phyloP scores from a whole-genome alignment of 345 rosid genomes.

The Luvunga scandens region DNA sequence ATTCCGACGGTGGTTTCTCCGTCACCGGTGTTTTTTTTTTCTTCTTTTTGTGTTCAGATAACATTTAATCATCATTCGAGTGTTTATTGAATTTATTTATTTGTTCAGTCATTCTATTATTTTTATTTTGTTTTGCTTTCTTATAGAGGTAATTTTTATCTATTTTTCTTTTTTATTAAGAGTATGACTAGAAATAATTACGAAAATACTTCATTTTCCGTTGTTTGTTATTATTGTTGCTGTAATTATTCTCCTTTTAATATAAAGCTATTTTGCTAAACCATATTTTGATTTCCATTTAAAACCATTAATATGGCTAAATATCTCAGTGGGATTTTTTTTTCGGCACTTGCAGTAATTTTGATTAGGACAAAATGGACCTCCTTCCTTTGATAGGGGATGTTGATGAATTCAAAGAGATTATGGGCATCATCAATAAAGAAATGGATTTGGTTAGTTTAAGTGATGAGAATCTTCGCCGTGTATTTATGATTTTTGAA shows the following conservation, averaged over 20 bases:
- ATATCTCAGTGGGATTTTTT: neutral
- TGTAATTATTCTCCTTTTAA: neutral
- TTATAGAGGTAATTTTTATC: too few relatives aligned
- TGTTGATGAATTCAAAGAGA: conserved; percentile 11
- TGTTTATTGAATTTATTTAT: neutral
- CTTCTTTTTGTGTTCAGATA: neutral
- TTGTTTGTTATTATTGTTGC: neutral
- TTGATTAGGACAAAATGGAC: neutral
- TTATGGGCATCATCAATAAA: conserved; percentile 9
- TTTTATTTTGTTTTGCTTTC: neutral
- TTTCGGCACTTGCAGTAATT: neutral
- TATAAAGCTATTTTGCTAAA: neutral
- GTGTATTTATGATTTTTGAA: neutral
- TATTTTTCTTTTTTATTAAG: too few relatives aligned
- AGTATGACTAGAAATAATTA: neutral
- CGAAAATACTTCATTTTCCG: neutral
- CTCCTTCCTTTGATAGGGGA: neutral
- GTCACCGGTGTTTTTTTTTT: neutral
- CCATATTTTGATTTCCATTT: too few relatives aligned
- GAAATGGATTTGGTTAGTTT: conserved; percentile 11
- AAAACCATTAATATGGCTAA: too few relatives aligned
- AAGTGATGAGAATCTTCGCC: conserved; percentile 6
- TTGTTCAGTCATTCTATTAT: neutral
- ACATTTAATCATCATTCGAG: neutral
- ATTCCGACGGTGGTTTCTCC: neutral